Evolutionary conservation across 2,329 filamentous ascomycete species (phyloP), one percentile per base, ranked within the genome.

Genomic region (Sarocladiaceae sp.): DNA sequence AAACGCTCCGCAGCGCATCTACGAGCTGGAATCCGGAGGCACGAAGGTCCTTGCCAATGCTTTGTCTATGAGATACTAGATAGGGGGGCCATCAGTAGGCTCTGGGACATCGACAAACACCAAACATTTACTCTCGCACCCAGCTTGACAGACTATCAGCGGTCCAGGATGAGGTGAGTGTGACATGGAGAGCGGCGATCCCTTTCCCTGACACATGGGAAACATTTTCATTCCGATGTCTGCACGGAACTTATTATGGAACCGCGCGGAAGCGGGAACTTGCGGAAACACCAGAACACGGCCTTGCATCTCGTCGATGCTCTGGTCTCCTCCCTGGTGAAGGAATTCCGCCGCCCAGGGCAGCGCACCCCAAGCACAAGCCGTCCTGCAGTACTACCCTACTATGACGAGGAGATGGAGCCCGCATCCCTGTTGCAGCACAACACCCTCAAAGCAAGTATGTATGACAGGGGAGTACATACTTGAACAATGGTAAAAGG

Each of bases 341-440:
- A 4, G n/a, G 23, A 15, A 27, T 11, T 4, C 15, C 9, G 19
- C 19, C 12, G 19, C 10, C 11, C 12, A 10, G 24, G 21, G 37
- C n/a, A 18, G 10, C 4, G 23, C 19, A 27, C 13, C 11, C 34
- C 33, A 35, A 6, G n/a, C 33, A 39, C 34, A 19, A 15, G 11
- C 34, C 34, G 20, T 29, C n/a, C 37, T 41, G 23, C 37, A 41
- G 37, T 41, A 41, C 37, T 29, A 41, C 37, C 37, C 37, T 41
- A 21, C 24, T 12, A 29, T 24, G 15, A 29, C 4, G n/a, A n/a
- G 15, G 13, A 10, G n/a, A 41, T 41, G 11, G 26, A 16, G n/a
- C 23, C 11, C 13, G 10, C 23, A 4, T 7, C 18, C 21, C 13
- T 35, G 37, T 15, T 21, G 26, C 12, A 16, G 34, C 5, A 19